Evolutionary conservation across 768 basidiomycete species (phyloP).

Genomic region (Grammothele lineata): DNA sequence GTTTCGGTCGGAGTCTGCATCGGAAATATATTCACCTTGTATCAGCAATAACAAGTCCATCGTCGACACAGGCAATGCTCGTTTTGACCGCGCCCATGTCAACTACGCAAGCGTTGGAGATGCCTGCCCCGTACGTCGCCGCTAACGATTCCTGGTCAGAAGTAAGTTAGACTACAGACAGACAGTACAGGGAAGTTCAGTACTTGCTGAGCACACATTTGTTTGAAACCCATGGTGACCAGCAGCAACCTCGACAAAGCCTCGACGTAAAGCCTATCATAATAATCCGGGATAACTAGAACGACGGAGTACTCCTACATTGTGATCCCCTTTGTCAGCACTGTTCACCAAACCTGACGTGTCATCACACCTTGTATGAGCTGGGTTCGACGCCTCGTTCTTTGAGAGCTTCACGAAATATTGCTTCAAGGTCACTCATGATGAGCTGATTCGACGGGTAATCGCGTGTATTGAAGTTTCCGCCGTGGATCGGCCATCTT

Average conservation of each 20-base stretch:
- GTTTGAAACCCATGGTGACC: conserved; percentile 84
- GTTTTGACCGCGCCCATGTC: conserved; percentile 87
- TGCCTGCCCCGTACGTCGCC: conserved; percentile 92
- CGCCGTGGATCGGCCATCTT: conserved; percentile 78
- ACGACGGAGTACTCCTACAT: conserved; percentile 80
- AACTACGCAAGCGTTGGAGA: conserved; percentile 92
- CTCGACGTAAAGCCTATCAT: conserved; percentile 79
- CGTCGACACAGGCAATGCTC: conserved; percentile 90
- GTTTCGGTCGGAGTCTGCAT: neutral
- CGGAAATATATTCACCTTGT: conserved; percentile 55
- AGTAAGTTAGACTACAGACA: neutral
- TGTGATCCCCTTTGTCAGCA: too few species aligned
- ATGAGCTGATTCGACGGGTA: conserved; percentile 68
- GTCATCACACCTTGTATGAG: conserved; percentile 53
- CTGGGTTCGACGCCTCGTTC: conserved; percentile 48
- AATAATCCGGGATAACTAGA: conserved; percentile 89
- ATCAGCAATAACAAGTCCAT: conserved; percentile 83
- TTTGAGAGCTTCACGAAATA: conserved; percentile 58
- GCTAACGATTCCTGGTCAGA: conserved; percentile 76
- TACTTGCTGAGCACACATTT: conserved; percentile 89
- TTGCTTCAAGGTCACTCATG: conserved; percentile 72
- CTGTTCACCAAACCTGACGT: too few species aligned
- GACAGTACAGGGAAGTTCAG: conserved; percentile 4
- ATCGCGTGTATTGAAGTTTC: conserved; percentile 76
- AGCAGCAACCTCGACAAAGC: conserved; percentile 73